Percentiles rank a stretch among this genome's conserved stretches.
These are phyloP conservation scores for Saccharomyces pastorianus DNA, from an alignment of 1,139 yeast species.

Conservation along the genomic window DNA sequence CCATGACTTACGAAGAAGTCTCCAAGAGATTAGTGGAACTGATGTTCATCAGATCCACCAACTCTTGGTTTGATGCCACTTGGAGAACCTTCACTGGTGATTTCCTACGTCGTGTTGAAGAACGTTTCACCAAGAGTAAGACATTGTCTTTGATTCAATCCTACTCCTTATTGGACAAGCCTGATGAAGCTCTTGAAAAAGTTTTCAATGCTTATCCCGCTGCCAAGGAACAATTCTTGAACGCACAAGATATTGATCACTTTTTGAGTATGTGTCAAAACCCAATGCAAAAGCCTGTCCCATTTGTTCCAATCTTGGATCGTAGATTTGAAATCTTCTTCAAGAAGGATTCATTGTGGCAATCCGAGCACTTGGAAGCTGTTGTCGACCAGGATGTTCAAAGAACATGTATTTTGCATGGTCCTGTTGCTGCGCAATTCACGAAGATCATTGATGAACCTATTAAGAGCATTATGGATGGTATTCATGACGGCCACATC, in stretches of 20 bases:
- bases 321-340: slow-evolving; percentile 92
- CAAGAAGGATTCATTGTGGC: slow-evolving; percentile 98
- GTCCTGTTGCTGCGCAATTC: slow-evolving; percentile 96
- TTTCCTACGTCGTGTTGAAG: slow-evolving; percentile 88
- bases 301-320: slow-evolving; percentile 91
- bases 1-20: slow-evolving; percentile 92
- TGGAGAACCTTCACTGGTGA: slow-evolving; percentile 84
- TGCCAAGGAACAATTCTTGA: slow-evolving; percentile 73
- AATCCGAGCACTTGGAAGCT: slow-evolving; percentile 92
- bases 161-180: slow-evolving; percentile 58
- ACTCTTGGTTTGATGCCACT: slow-evolving; percentile 82
- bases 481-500: slow-evolving; percentile 86
- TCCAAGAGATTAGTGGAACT: slow-evolving; percentile 82
- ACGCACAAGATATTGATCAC: slow-evolving; percentile 92
- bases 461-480: slow-evolving; percentile 79
- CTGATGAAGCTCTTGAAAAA: slow-evolving; percentile 50
- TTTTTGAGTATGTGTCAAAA: slow-evolving; percentile 77
- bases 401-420: slow-evolving; percentile 95
- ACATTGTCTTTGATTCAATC: slow-evolving; percentile 67
- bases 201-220: slow-evolving; percentile 63
- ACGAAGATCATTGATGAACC: slow-evolving; percentile 87
- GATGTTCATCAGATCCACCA: slow-evolving; percentile 71
- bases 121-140: slow-evolving; percentile 66
- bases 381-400: slow-evolving; percentile 94
- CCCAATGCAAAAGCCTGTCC: slow-evolving; percentile 93